Percentiles rank a stretch among this genome's conserved stretches.
Evolutionary conservation across 2,329 filamentous ascomycete genomes (phyloP).

Genomic region (Coccinonectria pachysandricola): DNA sequence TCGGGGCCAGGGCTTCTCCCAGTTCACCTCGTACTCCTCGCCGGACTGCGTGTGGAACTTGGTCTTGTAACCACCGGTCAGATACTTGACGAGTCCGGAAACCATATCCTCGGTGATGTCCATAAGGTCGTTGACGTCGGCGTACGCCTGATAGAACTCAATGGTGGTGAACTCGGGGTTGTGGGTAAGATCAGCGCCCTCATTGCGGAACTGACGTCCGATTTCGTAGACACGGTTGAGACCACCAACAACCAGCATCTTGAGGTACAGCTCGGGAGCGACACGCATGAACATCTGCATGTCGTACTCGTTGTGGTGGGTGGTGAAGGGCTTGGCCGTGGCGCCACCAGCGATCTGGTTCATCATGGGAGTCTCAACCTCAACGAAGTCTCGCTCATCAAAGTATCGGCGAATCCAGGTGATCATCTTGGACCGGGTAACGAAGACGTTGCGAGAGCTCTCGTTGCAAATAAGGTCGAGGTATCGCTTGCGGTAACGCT

Average conservation of each 20-base stretch:
- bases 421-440: slow-evolving; percentile 79
- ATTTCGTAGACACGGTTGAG: slow-evolving; percentile 93
- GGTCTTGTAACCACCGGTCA: slow-evolving; percentile 79
- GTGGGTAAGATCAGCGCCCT: slow-evolving; percentile 65
- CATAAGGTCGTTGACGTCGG: slow-evolving; percentile 75
- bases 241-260: slow-evolving; percentile 91
- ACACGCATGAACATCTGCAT: slow-evolving; percentile 94
- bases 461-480: slow-evolving; percentile 98
- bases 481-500: slow-evolving; percentile 85
- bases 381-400: slow-evolving; percentile 76
- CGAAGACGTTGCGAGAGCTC: slow-evolving; percentile 68
- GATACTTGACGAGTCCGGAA: slow-evolving; percentile 74
- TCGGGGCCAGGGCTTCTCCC: slow-evolving; percentile 86
- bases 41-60: slow-evolving; percentile 79
- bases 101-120: slow-evolving; percentile 87
- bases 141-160: slow-evolving; percentile 95
- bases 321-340: slow-evolving; percentile 85
- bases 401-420: slow-evolving; percentile 84
- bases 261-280: slow-evolving; percentile 91
- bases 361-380: slow-evolving; percentile 97
- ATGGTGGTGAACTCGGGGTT: slow-evolving; percentile 96
- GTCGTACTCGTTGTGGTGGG: slow-evolving; percentile 90
- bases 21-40: slow-evolving; percentile 85
- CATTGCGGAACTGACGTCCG: slow-evolving; percentile 91
- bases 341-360: slow-evolving; percentile 92